phyloP scores from a whole-genome alignment of 805 yeast species.

The Ogataea wickerhamii region DNA sequence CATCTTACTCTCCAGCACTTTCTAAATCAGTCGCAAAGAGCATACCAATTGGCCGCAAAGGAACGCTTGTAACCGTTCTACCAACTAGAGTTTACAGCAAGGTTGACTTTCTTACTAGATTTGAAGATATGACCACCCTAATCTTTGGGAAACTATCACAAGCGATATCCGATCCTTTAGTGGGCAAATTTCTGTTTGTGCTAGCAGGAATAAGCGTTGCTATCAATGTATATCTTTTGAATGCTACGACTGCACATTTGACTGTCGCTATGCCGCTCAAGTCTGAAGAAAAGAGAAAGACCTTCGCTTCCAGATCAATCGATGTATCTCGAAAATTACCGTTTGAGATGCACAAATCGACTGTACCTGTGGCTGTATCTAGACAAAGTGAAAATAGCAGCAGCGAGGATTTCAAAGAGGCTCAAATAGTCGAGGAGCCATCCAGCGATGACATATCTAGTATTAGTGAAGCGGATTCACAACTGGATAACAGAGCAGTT shows the following conservation, averaged over 20 bases:
- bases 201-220: constrained; percentile 72
- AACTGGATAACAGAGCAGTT: constrained; percentile 12
- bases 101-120: constrained; percentile 48
- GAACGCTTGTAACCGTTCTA: constrained; percentile 51
- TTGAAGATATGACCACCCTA: constrained; percentile 57
- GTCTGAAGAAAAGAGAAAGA: constrained; percentile 12
- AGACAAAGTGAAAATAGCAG: constrained; percentile 14
- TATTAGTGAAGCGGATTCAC: constrained; percentile 31
- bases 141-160: constrained; percentile 53
- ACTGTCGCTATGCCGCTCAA: constrained; percentile 17
- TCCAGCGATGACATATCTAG: constrained; percentile 25
- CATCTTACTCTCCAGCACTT: constrained; percentile 30
- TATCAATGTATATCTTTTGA: constrained; percentile 79
- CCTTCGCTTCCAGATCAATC: constrained; percentile 7
- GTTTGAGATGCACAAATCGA: constrained; percentile 7
- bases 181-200: constrained; percentile 72
- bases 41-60: constrained; percentile 41
- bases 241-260: constrained; percentile 70
- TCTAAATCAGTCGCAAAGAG: constrained; percentile 41
- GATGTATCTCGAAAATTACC: constrained; percentile 9
- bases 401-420: constrained; percentile 33
- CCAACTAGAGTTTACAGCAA: constrained; percentile 59
- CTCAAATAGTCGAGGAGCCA: constrained; percentile 32
- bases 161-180: constrained; percentile 75
- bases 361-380: constrained; percentile 13